Evolutionary conservation across 2,329 filamentous ascomycete genomes (phyloP), one percentile per base, ranked within the genome.

Genomic region (Penicillium sp.): DNA sequence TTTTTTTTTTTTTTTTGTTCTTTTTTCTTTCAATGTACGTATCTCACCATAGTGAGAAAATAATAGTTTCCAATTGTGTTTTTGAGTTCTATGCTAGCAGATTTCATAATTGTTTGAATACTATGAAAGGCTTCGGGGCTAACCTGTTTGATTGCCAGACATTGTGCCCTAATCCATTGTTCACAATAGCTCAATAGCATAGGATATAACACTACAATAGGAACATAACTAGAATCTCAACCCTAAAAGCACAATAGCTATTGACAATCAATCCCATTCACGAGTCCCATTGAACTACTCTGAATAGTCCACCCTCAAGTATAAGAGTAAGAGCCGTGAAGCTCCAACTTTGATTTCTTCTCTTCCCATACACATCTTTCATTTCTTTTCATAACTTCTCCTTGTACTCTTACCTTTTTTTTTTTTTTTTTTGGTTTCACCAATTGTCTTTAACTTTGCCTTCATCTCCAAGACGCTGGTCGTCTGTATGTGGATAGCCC

Each of bases 401-500:
- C 22, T 20, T 34, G 14, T 13, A 14, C 16, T 32, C 18, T 24
- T 26, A 16, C n/a, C 5, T 6, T 34, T 32, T 50, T 26, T 22
- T n/a, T n/a, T n/a, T n/a, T n/a, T n/a, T n/a, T n/a, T n/a, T n/a
- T n/a, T n/a, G n/a, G n/a, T 43, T 43, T 43, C 26, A 22, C 14
- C 5, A 50, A 14, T 24, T 24, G 13, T 43, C 14, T 44, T 26
- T 24, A 24, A 49, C 29, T 42, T 48, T 11, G 8, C 16, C 34
- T 37, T 51, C 35, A 50, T 40, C 46, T 18, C 29, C 31, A 35
- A 35, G 20, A 18, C 10, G 29, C 38, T 35, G 49, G 29, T 44
- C 26, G 18, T 18, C 29, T 26, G 44, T 43, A 51, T 51, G 50
- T 50, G 49, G 47, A 53, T 58, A 61, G 57, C 44, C 44, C 44